Evolutionary conservation across 179 eudicot species (phyloP).

Genomic region (Amaranthus tricolor): DNA sequence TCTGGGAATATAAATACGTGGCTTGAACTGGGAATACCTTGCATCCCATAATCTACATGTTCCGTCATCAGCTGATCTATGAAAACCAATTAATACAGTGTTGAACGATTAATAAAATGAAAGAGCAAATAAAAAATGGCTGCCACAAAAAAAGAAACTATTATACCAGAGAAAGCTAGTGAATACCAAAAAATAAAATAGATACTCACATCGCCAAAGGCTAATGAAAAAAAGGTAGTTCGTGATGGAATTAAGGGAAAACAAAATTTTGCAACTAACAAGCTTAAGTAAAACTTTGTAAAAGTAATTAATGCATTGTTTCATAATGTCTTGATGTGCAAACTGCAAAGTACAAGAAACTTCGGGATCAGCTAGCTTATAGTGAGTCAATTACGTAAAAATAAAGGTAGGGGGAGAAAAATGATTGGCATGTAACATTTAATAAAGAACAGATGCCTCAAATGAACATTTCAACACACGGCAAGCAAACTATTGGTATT

Average conservation of each 20-base stretch:
- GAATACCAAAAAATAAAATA: not conserved
- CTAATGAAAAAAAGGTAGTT: not conserved
- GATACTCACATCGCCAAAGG: not conserved
- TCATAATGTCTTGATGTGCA: not conserved
- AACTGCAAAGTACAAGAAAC: not conserved
- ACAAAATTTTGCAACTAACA: not conserved
- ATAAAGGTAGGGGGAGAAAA: not conserved
- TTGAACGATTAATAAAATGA: not conserved
- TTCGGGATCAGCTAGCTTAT: not conserved
- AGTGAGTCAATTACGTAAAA: too few species aligned
- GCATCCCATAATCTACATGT: constrained; percentile 97
- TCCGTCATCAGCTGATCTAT: constrained; percentile 93
- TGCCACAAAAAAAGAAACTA: not conserved
- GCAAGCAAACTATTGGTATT: not conserved
- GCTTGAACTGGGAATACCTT: constrained; percentile 69
- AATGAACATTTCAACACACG: not conserved
- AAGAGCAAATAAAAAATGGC: not conserved
- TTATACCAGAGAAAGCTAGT: not conserved
- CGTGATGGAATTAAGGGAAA: not conserved
- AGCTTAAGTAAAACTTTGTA: constrained; percentile 6
- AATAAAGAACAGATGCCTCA: not conserved
- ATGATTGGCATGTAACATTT: not conserved
- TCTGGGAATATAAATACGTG: constrained; percentile 74
- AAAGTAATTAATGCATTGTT: not conserved
- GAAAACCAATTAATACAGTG: constrained; percentile 11